Conservation (phyloP, 2,329 filamentous ascomycete genomes). For the Cercospora sp. region DNA sequence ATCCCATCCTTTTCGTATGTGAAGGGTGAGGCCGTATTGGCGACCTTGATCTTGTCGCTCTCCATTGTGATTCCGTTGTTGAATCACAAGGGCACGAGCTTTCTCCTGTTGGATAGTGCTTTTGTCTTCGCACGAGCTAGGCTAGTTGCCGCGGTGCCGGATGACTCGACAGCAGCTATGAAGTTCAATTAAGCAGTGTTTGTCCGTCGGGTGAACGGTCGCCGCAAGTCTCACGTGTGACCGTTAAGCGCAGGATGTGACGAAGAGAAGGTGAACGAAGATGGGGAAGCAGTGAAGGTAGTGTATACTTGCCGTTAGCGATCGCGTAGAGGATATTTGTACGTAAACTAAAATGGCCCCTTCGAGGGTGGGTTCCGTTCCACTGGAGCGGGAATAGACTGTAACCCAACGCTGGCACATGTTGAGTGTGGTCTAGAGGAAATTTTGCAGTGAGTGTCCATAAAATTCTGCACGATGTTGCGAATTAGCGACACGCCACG, state of each 20-base stretch:
- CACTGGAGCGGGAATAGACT: conserved; percentile 3
- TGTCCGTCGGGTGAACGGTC: conserved; percentile 7
- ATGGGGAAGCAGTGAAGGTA: background rate
- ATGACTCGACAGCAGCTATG: background rate
- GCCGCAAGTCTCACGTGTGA: conserved; percentile 3
- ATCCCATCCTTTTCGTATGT: conserved; percentile 17
- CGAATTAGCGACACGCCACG: conserved; percentile 2
- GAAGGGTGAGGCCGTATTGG: conserved; percentile 7
- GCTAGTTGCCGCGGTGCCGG: background rate
- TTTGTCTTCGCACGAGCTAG: background rate
- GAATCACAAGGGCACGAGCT: background rate
- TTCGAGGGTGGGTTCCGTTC: background rate
- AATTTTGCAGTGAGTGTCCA: conserved; percentile 12
- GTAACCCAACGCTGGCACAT: conserved; percentile 17
- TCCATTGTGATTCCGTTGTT: background rate
- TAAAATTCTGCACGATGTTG: conserved; percentile 9
- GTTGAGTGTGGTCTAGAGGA: conserved; percentile 18
- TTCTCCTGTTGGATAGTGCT: background rate
- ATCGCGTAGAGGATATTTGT: conserved; percentile 6
- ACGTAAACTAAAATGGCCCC: conserved; percentile 8
- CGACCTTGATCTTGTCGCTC: conserved; percentile 20
- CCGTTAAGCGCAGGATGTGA: conserved; percentile 13
- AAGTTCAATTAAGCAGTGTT: conserved; percentile 10
- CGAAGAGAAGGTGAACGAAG: conserved; percentile 1
- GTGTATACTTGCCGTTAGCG: conserved; percentile 20